Conservation (phyloP, 2,329 filamentous ascomycete genomes). For the Lecanicillium sp. region DNA sequence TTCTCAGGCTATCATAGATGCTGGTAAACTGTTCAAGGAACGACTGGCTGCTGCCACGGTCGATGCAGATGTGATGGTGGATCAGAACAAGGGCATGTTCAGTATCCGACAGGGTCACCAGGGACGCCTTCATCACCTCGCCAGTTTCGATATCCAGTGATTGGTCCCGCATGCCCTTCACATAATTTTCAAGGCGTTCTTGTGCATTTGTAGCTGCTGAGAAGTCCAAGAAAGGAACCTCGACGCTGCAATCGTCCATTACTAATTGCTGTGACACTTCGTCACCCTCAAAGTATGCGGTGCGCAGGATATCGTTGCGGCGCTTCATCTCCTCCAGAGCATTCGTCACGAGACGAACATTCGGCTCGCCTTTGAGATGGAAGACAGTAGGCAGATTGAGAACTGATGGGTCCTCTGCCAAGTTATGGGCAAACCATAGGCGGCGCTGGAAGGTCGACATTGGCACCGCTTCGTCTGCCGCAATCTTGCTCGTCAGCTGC, state of each 20-base stretch:
- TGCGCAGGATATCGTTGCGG: slow-evolving; percentile 15
- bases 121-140: slow-evolving; percentile 13
- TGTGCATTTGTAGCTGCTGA: slow-evolving; percentile 10
- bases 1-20: slow-evolving; percentile 14
- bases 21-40: slow-evolving; percentile 15
- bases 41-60: slow-evolving; percentile 12
- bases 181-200: slow-evolving; percentile 10
- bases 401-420: slow-evolving; percentile 16
- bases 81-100: slow-evolving; percentile 15
- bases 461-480: slow-evolving; percentile 10
- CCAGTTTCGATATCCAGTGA: slow-evolving; percentile 15
- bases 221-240: slow-evolving; percentile 13
- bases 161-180: slow-evolving; percentile 11
- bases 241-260: slow-evolving; percentile 14
- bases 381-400: slow-evolving; percentile 17
- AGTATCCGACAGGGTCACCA: slow-evolving; percentile 14
- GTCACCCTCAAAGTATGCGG: slow-evolving; percentile 16
- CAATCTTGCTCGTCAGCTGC: slow-evolving; percentile 6
- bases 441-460: slow-evolving; percentile 18
- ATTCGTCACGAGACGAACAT: slow-evolving; percentile 11
- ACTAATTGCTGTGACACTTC: slow-evolving; percentile 15
- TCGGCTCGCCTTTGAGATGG: slow-evolving; percentile 15
- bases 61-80: slow-evolving; percentile 17
- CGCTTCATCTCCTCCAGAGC: slow-evolving; percentile 14
- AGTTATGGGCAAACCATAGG: slow-evolving; percentile 18